Evolutionary conservation across 805 yeast species (phyloP).

Genomic region (Candida pseudofarinosa): DNA sequence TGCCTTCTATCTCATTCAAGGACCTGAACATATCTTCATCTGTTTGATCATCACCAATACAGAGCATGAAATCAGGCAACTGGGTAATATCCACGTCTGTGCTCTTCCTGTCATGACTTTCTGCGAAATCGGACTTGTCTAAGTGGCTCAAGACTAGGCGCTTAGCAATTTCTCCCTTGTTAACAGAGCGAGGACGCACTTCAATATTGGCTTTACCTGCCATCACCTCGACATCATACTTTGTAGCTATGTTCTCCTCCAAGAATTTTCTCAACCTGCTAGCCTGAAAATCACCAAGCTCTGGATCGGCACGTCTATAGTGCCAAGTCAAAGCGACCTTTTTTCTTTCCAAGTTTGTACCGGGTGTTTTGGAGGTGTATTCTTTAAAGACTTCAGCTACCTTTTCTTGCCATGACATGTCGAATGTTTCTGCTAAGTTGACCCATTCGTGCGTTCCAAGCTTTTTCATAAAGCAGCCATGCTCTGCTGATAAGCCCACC

Average conservation of each 20-base stretch:
- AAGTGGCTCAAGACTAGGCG: conserved; percentile 64
- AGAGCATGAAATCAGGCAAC: conserved; percentile 79
- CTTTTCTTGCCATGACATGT: conserved; percentile 92
- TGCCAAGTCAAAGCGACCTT: conserved; percentile 98
- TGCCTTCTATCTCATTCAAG: conserved; percentile 56
- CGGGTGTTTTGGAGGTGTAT: conserved; percentile 87
- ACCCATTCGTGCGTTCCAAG: conserved; percentile 69
- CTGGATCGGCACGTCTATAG: conserved; percentile 92
- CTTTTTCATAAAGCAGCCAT: conserved; percentile 89
- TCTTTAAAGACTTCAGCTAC: conserved; percentile 70
- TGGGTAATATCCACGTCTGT: conserved; percentile 35
- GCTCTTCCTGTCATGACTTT: conserved; percentile 5
- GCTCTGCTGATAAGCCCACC: conserved; percentile 91
- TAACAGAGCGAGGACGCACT: conserved; percentile 92
- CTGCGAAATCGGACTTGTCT: conserved; percentile 43
- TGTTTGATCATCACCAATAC: conserved; percentile 93
- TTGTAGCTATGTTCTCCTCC: conserved; percentile 51
- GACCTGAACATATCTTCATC: conserved; percentile 97
- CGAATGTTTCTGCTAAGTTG: conserved; percentile 74
- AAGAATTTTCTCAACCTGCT: conserved; percentile 64
- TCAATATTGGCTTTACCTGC: conserved; percentile 95
- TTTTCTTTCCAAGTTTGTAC: conserved; percentile 80
- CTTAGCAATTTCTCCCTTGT: conserved; percentile 94
- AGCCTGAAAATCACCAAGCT: conserved; percentile 85
- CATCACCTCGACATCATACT: conserved; percentile 90